These are phyloP conservation scores for Alternaria sp. DNA, from an alignment of 2,329 filamentous ascomycete species.

Conservation along the genomic window DNA sequence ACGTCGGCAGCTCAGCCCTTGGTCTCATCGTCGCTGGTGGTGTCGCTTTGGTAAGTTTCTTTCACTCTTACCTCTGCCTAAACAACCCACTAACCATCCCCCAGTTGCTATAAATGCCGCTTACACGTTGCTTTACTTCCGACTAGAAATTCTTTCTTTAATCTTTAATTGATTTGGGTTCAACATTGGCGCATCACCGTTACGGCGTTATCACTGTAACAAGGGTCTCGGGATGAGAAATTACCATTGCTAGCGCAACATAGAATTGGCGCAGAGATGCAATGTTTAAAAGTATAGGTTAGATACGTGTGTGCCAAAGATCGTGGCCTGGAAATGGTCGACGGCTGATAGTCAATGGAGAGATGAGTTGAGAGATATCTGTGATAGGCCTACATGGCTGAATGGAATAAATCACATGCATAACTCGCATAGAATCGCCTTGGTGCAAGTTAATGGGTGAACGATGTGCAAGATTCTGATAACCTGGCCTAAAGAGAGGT, in stretches of 20 bases:
- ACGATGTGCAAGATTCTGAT: background rate
- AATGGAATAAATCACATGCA: background rate
- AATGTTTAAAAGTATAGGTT: slow-evolving; percentile 5
- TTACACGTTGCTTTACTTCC: background rate
- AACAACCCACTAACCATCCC: slow-evolving; percentile 4
- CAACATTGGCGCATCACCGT: slow-evolving; percentile 16
- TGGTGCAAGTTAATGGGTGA: background rate
- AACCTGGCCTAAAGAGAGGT: background rate
- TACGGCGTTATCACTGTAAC: slow-evolving; percentile 9
- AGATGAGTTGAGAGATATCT: background rate
- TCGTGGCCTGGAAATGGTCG: slow-evolving; percentile 2
- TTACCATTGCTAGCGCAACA: slow-evolving; percentile 16
- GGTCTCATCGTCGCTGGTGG: slow-evolving; percentile 44
- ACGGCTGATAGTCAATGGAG: background rate
- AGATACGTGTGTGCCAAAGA: background rate
- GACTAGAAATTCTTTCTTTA: slow-evolving; percentile 1
- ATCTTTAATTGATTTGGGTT: slow-evolving; percentile 11
- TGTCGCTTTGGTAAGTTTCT: slow-evolving; percentile 41
- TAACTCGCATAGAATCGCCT: background rate
- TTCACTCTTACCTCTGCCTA: background rate
- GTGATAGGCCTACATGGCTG: background rate
- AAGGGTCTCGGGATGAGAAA: background rate
- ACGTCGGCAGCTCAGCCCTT: slow-evolving; percentile 38
- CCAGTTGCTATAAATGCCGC: slow-evolving; percentile 23
- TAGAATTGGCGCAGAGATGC: slow-evolving; percentile 2